phyloP scores from a whole-genome alignment of 148 eudicot species.

The Diospyros lotus region DNA sequence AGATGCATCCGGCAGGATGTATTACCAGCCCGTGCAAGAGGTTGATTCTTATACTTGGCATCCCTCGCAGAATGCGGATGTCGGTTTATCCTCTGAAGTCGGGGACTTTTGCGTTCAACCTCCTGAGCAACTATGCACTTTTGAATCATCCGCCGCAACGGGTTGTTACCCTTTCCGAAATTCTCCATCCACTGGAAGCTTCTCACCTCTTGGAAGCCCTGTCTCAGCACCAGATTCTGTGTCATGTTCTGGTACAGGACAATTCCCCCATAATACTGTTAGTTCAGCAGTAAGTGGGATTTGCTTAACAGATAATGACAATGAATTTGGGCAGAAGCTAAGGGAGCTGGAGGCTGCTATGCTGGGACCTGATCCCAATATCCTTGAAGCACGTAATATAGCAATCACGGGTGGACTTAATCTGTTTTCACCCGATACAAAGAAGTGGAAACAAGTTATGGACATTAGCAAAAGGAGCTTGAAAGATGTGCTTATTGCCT shows the following conservation, averaged over 20 bases:
- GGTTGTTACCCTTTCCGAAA: slow-evolving; percentile 13
- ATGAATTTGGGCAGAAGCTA: slow-evolving; percentile 27
- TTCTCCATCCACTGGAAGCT: slow-evolving; percentile 16
- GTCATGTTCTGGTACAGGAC: slow-evolving; percentile 3
- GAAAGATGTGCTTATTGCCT: slow-evolving; percentile 29
- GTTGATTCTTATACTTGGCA: slow-evolving; percentile 2
- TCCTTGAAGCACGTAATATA: slow-evolving; percentile 7
- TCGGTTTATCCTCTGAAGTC: slow-evolving; percentile 2
- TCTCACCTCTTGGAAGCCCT: slow-evolving; percentile 12
- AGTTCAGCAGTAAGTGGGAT: slow-evolving; percentile 21
- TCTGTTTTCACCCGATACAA: slow-evolving; percentile 6
- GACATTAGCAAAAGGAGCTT: slow-evolving; percentile 16
- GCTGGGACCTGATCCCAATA: slow-evolving; percentile 38
- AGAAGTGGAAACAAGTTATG: slow-evolving; percentile 28
- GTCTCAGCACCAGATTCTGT: slow-evolving; percentile 18
- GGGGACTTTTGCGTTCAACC: slow-evolving; percentile 1
- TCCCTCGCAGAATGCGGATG: slow-evolving; percentile 7
- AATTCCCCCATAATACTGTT: slow-evolving; percentile 17
- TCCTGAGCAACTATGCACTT: slow-evolving; percentile 1
- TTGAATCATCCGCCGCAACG: slow-evolving; percentile 8
- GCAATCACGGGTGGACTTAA: slow-evolving; percentile 8
- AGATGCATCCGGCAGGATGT: slow-evolving; percentile 5
- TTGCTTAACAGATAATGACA: slow-evolving; percentile 16
- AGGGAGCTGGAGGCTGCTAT: slow-evolving; percentile 41
- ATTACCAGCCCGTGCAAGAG: slow-evolving; percentile 10